Percentiles rank a stretch among this genome's conserved stretches.
Evolutionary conservation across 1,139 yeast species (phyloP).

Genomic region (Geotrichum histeridarum): DNA sequence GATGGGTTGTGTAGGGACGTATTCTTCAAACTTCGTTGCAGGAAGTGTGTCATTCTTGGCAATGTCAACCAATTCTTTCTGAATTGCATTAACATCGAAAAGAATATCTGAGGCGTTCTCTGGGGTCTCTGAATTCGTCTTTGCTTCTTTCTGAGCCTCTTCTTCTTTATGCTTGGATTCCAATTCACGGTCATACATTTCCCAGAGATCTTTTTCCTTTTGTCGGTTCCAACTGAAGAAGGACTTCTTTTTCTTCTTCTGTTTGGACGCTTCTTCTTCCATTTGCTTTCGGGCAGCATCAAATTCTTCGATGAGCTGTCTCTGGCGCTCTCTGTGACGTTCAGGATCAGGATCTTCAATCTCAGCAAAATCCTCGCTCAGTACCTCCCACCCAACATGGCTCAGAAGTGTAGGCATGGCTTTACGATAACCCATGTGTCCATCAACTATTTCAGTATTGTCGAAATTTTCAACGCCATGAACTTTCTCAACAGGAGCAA

Average conservation of each 20-base stretch:
- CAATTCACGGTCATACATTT: conserved; percentile 45
- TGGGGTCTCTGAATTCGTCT: not conserved
- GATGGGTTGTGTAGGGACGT: conserved; percentile 13
- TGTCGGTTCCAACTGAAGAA: conserved; percentile 51
- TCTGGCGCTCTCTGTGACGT: conserved; percentile 66
- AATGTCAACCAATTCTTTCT: conserved; percentile 31
- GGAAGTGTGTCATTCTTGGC: conserved; percentile 9
- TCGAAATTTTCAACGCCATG: conserved; percentile 75
- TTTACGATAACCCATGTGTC: conserved; percentile 94
- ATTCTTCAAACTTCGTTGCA: conserved; percentile 11
- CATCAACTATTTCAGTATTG: conserved; percentile 80
- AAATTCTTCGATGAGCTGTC: conserved; percentile 74
- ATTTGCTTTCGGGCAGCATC: conserved; percentile 69
- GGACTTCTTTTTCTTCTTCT: conserved; percentile 34
- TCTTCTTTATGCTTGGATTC: conserved; percentile 20
- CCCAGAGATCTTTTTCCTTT: conserved; percentile 90
- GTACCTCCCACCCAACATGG: conserved; percentile 69
- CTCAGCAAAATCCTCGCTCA: conserved; percentile 88
- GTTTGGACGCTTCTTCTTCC: conserved; percentile 36
- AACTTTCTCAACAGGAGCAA: conserved; percentile 60
- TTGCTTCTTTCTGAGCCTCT: conserved; percentile 18
- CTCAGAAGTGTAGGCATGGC: conserved; percentile 80
- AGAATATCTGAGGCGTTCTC: conserved; percentile 18
- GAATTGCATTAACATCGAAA: conserved; percentile 41
- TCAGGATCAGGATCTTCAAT: conserved; percentile 96